Percentiles rank a stretch among this genome's conserved stretches.
These are phyloP conservation scores for Thalassiosira profunda DNA, from an alignment of 108 stramenopile species.

Conservation along the genomic window DNA sequence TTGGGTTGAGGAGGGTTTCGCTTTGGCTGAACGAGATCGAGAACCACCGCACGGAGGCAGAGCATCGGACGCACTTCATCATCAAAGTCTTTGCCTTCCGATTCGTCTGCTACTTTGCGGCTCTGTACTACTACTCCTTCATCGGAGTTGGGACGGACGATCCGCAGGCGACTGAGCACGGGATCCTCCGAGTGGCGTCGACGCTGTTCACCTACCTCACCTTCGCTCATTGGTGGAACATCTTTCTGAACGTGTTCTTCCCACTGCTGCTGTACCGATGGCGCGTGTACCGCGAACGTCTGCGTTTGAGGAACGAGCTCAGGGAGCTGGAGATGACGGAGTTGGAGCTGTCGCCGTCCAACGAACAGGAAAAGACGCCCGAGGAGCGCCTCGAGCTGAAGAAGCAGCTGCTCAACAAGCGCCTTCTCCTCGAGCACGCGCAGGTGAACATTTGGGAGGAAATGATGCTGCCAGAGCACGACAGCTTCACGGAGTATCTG, in stretches of 20 bases:
- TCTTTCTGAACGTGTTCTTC: slow-evolving; percentile 84
- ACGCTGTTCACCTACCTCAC: slow-evolving; percentile 85
- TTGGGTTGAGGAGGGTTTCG: slow-evolving; percentile 80
- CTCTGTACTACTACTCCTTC: slow-evolving; percentile 97
- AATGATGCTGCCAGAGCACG: slow-evolving; percentile 81
- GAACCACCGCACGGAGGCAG: slow-evolving; percentile 95
- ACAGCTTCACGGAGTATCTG: slow-evolving; percentile 95
- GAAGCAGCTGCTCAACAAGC: slow-evolving; percentile 71
- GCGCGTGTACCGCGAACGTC: slow-evolving; percentile 52
- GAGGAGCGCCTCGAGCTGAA: slow-evolving; percentile 43
- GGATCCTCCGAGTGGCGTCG: slow-evolving; percentile 85
- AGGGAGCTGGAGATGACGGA: slow-evolving; percentile 67
- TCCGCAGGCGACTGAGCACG: slow-evolving; percentile 68
- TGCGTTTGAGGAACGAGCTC: slow-evolving; percentile 58
- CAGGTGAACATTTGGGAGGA: slow-evolving; percentile 90
- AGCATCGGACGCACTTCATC: slow-evolving; percentile 93
- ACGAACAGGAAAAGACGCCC: slow-evolving; percentile 27
- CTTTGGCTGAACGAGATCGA: slow-evolving; percentile 90
- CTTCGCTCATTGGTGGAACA: slow-evolving; percentile 87
- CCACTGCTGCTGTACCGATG: slow-evolving; percentile 77
- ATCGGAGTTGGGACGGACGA: slow-evolving; percentile 37
- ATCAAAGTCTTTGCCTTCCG: slow-evolving; percentile 98
- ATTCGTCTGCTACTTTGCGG: slow-evolving; percentile 97
- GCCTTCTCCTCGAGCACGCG: slow-evolving; percentile 86
- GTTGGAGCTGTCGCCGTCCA: slow-evolving; percentile 27